Evolutionary conservation across 1,284 basidiomycete genomes (phyloP), one percentile per base, ranked within the genome.

Genomic region (Wolfiporia cocos): DNA sequence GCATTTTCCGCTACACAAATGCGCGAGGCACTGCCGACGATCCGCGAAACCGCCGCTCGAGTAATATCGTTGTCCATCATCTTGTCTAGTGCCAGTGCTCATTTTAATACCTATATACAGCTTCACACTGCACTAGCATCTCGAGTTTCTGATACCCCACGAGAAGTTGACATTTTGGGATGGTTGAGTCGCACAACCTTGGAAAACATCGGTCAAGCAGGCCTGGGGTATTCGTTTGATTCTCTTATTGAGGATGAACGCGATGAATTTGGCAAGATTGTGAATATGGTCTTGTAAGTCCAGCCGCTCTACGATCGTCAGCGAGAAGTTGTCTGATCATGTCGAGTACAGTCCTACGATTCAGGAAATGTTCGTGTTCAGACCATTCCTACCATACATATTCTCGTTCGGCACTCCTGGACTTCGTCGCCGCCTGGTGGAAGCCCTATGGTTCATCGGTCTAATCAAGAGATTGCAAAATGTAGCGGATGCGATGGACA

Each of bases 1-100:
- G 50, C 57, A n/a, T 59, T 59, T 41, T 52, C 54, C 4, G 38
- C 49, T 18, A 49, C 46, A 9, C 49, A 56, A 36, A 47, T 58
- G 26, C 26, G 26, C 26, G n/a, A 29, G 9, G 7, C n/a, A n/a
- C 26, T 29, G 26, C 26, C 26, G 26, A n/a, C n/a, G 9, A 53
- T 58, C 34, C 44, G 52, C 40, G 39, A 46, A 3, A 49, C 57
- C 24, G 44, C 52, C 5, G 29, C 51, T 23, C 29, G 51, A 43
- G 54, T 57, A 15, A n/a, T 23, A 14, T 36, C 33, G 11, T 4
- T 4, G 30, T 18, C 11, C 6, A 41, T 6, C 4, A 37, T n/a
- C 4, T 28, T 20, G 14, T n/a, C n/a, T n/a, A n/a, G n/a, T n/a
- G n/a, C n/a, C n/a, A n/a, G 36, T n/a, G 4, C 5, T 9, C 23